Evolutionary conservation across 257 asterid species (phyloP).

Genomic region (Buddleja alternifolia): DNA sequence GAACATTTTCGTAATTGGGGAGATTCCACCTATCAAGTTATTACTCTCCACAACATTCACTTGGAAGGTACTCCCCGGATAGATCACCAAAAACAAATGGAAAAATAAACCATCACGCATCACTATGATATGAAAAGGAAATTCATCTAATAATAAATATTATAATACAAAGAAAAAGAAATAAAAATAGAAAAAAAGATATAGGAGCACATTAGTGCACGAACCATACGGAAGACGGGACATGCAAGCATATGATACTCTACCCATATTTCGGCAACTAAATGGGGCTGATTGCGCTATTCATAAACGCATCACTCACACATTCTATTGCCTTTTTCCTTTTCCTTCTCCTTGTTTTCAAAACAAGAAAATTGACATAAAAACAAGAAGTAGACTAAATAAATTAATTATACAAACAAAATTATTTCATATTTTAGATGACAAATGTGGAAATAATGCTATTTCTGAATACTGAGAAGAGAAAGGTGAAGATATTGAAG

Average conservation of each 20-base stretch:
- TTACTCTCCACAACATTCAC: too few species aligned
- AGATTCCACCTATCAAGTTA: too few species aligned
- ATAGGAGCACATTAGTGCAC: slow-evolving; percentile 63
- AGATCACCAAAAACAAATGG: too few species aligned
- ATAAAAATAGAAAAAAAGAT: neutral
- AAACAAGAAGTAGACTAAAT: neutral
- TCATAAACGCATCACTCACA: slow-evolving; percentile 43
- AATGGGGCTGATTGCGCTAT: slow-evolving; percentile 42
- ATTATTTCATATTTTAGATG: neutral
- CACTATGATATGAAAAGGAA: too few species aligned
- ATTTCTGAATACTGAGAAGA: neutral
- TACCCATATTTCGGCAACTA: slow-evolving; percentile 48
- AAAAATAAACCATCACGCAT: too few species aligned
- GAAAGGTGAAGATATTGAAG: too few species aligned
- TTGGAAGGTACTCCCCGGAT: too few species aligned
- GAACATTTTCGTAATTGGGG: too few species aligned
- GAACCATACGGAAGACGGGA: slow-evolving; percentile 40
- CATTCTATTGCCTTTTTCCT: slow-evolving; percentile 35
- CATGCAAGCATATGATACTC: slow-evolving; percentile 69
- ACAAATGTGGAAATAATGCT: too few species aligned
- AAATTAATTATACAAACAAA: neutral
- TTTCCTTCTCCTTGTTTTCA: neutral
- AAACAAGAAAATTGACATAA: neutral
- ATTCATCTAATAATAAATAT: too few species aligned
- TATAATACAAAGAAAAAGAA: too few species aligned